A percentile compares a stretch with the other conserved stretches of the same genome.
Conservation (phyloP, 2,329 filamentous ascomycete genomes). For the Fonsecaea multimorphosa region DNA sequence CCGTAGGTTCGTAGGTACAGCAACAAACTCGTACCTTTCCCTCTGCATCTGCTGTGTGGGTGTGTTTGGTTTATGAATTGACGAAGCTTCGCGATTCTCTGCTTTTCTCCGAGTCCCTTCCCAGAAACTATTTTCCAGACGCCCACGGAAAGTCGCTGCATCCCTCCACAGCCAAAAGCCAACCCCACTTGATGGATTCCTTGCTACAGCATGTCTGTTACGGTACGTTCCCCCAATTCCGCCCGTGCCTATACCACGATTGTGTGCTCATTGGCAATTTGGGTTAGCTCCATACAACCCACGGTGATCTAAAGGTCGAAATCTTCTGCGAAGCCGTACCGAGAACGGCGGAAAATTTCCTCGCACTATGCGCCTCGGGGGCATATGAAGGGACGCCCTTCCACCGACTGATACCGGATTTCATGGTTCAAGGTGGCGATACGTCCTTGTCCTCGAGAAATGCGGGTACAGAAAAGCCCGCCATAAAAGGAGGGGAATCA, state of each 20-base stretch:
- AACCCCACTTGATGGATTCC: slow-evolving; percentile 30
- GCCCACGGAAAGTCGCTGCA: too few relatives aligned
- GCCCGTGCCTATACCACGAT: not conserved
- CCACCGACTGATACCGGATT: slow-evolving; percentile 67
- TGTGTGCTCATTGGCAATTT: not conserved
- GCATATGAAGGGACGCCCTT: slow-evolving; percentile 68
- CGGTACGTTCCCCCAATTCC: slow-evolving; percentile 24
- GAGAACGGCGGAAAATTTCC: slow-evolving; percentile 83
- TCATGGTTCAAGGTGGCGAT: slow-evolving; percentile 69
- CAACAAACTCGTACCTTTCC: too few relatives aligned
- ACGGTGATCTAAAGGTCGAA: slow-evolving; percentile 92
- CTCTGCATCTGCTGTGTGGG: not conserved
- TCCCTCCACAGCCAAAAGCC: too few relatives aligned
- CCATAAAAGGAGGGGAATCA: slow-evolving; percentile 63
- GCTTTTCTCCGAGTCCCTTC: not conserved
- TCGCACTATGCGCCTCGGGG: slow-evolving; percentile 67
- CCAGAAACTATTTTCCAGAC: too few relatives aligned
- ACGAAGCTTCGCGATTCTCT: not conserved
- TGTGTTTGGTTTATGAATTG: not conserved
- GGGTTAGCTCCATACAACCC: slow-evolving; percentile 75
- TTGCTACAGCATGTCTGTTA: slow-evolving; percentile 36
- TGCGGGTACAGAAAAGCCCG: slow-evolving; percentile 48
- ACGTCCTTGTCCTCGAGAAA: slow-evolving; percentile 53
- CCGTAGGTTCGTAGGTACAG: too few relatives aligned
- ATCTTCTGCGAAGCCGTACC: slow-evolving; percentile 95